Conservation (phyloP, 2,329 filamentous ascomycete species). For the Colletotrichum zoysiae region DNA sequence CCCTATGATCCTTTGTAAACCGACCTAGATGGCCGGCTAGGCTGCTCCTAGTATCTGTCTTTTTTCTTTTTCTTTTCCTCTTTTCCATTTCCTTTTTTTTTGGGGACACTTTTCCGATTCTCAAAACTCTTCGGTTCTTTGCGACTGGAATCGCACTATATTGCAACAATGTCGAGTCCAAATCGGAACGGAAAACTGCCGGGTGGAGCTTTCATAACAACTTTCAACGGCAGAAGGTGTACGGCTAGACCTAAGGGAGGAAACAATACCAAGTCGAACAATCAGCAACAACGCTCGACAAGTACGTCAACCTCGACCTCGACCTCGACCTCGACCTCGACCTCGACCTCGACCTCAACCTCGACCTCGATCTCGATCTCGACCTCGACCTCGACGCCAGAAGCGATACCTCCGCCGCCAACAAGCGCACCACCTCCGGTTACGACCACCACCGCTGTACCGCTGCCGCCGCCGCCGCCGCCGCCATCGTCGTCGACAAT, state of each 20-base stretch:
- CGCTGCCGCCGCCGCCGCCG: constrained; percentile 17
- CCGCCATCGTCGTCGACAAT: constrained; percentile 12
- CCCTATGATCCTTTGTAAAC: constrained; percentile 34
- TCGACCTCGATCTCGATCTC: constrained; percentile 28
- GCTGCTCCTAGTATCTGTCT: constrained; percentile 45
- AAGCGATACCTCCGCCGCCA: constrained; percentile 27
- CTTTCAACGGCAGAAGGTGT: constrained; percentile 63
- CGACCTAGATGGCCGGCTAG: constrained; percentile 42
- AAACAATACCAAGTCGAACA: constrained; percentile 31
- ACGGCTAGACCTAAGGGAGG: constrained; percentile 62
- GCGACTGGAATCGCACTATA: constrained; percentile 61
- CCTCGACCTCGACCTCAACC: constrained; percentile 21
- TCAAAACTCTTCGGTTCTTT: constrained; percentile 45
- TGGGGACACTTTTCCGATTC: constrained; percentile 18
- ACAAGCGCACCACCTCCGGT: constrained; percentile 24
- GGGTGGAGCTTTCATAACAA: constrained; percentile 63
- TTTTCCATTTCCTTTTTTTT: constrained; percentile 41
- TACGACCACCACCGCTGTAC: not conserved
- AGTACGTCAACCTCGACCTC: constrained; percentile 33
- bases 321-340: constrained; percentile 22
- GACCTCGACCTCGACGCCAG: constrained; percentile 28
- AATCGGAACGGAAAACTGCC: constrained; percentile 51
- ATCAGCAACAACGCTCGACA: constrained; percentile 24
- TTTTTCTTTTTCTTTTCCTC: constrained; percentile 6
- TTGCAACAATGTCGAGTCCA: constrained; percentile 56